Conservation (phyloP, 495 filamentous ascomycete species). For the Talaromyces thailandensis region DNA sequence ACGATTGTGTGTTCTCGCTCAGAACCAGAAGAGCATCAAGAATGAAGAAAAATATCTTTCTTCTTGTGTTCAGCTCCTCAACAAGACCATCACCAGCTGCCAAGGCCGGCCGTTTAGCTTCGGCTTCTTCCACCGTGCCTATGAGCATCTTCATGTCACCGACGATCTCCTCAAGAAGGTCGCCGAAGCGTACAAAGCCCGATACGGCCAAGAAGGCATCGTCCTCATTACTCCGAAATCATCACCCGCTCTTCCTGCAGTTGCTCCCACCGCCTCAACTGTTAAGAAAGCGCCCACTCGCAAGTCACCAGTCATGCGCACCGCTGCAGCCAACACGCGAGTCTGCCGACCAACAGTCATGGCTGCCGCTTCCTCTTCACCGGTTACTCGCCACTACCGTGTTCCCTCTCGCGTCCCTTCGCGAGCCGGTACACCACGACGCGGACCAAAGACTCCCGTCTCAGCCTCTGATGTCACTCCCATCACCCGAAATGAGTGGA, state of each 20-base stretch:
- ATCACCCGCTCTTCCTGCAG: background rate
- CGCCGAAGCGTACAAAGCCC: constrained; percentile 46
- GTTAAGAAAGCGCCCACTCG: background rate
- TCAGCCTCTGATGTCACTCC: constrained; percentile 39
- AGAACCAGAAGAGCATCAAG: constrained; percentile 11
- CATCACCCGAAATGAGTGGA: constrained; percentile 40
- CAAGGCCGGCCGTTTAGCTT: constrained; percentile 48
- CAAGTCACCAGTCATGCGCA: constrained; percentile 13
- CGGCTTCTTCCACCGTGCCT: constrained; percentile 49
- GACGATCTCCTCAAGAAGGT: constrained; percentile 46
- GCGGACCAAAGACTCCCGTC: constrained; percentile 34
- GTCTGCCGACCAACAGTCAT: constrained; percentile 10
- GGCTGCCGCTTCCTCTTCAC: background rate
- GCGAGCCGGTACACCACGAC: constrained; percentile 11
- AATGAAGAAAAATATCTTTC: constrained; percentile 30
- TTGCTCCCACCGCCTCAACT: constrained; percentile 4
- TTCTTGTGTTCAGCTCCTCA: constrained; percentile 47
- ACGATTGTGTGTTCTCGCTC: constrained; percentile 45
- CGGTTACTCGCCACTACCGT: background rate
- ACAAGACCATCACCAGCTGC: constrained; percentile 52
- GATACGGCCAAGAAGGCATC: constrained; percentile 42
- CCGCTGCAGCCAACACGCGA: constrained; percentile 10
- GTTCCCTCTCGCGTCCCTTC: constrained; percentile 6
- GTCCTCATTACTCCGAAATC: constrained; percentile 20
- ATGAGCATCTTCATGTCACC: constrained; percentile 50